Evolutionary conservation across 495 filamentous ascomycete genomes (phyloP), one percentile per base, ranked within the genome.

Genomic region (Penicillium malachiteum): DNA sequence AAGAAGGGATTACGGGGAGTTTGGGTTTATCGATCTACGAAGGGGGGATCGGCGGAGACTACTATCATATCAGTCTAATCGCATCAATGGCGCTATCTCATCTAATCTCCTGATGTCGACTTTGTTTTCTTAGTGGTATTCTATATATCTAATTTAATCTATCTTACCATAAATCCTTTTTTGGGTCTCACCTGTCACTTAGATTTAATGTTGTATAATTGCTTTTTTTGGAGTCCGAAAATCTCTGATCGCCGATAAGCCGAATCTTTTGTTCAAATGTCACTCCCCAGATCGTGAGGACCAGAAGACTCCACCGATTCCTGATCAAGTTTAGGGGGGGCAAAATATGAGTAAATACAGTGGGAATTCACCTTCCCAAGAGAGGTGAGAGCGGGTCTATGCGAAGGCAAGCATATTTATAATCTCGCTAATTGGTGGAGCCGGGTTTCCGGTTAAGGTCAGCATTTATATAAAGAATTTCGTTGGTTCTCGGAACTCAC

Each of bases 231-330:
- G 32, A 43, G 9, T 39, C 13, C 21, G 13, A 34, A 54, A 50
- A 59, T 63, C 52, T 54, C 53, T 54, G 30, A 31, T 16, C 18
- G 33, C 42, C 17, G 33, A 39, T 26, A 52, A 35, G 50, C 30
- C 48, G 47, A 34, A 16, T 34, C 32, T 50, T 49, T 4, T 26
- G 21, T 26, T 21, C 32, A 38, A 47, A 18, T 54, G 48, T 58
- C 56, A 50, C 41, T 63, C 72, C 64, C 69, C 66, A 70, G 69
- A 75, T 72, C 59, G 60, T 55, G 66, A 57, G 52, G 55, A 52
- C 46, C 17, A 39, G 35, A 26, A 50, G 41, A 59, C 63, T 68
- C 72, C 72, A 75, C 69, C 62, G 52, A 60, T 35, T 52, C 65
- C 66, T 54, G 45, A 64, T 68, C 50, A 35, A 60, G 71, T 60